Base-by-base conservation (phyloP, 257 asterid genomes). In the Petunia secreta region DNA sequence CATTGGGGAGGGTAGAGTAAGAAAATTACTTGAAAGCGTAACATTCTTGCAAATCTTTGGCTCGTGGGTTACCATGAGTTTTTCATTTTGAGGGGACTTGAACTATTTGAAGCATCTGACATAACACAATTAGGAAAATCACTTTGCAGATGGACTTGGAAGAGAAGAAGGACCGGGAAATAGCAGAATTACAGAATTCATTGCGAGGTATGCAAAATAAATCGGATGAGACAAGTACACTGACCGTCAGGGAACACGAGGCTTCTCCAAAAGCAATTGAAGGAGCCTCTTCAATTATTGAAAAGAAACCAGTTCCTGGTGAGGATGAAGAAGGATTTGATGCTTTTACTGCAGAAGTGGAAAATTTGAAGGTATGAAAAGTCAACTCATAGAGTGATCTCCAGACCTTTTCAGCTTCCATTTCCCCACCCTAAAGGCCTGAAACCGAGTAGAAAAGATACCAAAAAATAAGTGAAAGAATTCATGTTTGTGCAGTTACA, bases 301-400 rank as follows among this genome's bases (percentile, higher is more conserved):
- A 91, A 36, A 98, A 94, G 75, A 87, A 87, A 63, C 57, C 85
- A 39, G 91, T 92, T 75, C 97, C 95, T 75, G 94, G 94, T 68
- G 98, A 90, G 89, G 91, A 96, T 84, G 91, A 97, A 15, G 90
- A 88, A 62, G 90, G 89, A 84, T 80, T 91, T 78, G 98, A 94
- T 80, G 87, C 92, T 85, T 88, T 94, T 71, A 87, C 91, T 53
- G 93, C 84, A 52, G 97, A 94, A 85, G 82, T 92, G 85, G 96
- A 92, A 41, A 86, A 88, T 48, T 62, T 94, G 74, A 92, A 90
- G 92, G 99, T 95, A 86, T 85, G 85, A 64, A 75, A 77, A 52
- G 75, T 84, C 69, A 81, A 37, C 76, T 75, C 76, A 80, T 71
- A 62, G 78, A 44, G 75, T 66, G 69, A 74, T 77, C 69, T 65